Evolutionary conservation across 768 basidiomycete species (phyloP), one percentile per base, ranked within the genome.

Genomic region (Russula lepida): DNA sequence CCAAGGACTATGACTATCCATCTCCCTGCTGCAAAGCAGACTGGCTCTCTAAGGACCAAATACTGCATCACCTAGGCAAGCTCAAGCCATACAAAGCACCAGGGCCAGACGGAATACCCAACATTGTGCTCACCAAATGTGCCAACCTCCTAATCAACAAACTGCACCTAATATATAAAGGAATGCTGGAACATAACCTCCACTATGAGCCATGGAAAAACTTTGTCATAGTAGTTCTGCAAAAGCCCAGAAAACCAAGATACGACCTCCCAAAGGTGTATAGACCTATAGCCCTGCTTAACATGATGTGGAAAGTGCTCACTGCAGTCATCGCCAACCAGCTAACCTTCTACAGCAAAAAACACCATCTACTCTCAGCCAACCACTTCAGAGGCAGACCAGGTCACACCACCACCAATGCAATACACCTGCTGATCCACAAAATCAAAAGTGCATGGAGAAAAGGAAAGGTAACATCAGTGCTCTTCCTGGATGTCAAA

Each of bases 191-290:
- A 0, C 0, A 8, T 0, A 8, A 8, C 4, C 21, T 35, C 1
- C 4, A 6, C 2, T 37, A 52, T 13, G 23, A 37, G 2, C 51
- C 51, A 3, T 52, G 51, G 51, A 52, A 52, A 12, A 6, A 12
- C 3, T 52, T 37, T 21, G 25, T 23, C 0, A 52, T 15, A 2
- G 33, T 52, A 1, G 51, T 52, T 0, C 33, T 52, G 0, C 51
- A 23, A 0, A 75, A 28, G 65, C 80, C 4, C n/a, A 47, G 4
- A 0, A 35, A 47, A 12, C 33, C 51, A 6, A 35, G 6, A 15
- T 56, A 56, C 12, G 19, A 13, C 6, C 1, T 27, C 0, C 55
- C 33, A 0, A 56, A 56, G 8, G 55, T 23, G 0, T 56, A 48
- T 17, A 35, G 46, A 3, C 55, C 23, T 1, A 56, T 56, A 0